Evolutionary conservation across 139 green algal genomes (phyloP).

Genomic region (Micractinium sp.): DNA sequence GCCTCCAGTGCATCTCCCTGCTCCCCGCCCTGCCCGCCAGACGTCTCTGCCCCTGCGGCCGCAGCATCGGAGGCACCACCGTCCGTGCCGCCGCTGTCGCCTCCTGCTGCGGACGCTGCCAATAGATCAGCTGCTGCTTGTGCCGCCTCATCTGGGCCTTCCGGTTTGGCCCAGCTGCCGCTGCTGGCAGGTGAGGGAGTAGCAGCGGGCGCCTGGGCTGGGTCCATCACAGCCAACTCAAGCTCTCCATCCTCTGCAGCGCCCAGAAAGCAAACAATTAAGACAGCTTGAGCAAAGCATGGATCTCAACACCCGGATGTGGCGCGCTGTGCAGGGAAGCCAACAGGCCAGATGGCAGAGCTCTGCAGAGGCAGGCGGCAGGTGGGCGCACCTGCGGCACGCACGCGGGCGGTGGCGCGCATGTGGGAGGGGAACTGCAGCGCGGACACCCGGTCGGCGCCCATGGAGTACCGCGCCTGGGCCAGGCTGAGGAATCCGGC

Average conservation of each 20-base stretch:
- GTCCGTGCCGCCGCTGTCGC: background rate
- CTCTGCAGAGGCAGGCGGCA: background rate
- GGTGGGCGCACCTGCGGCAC: background rate
- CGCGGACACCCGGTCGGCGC: constrained; percentile 4
- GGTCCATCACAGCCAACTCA: background rate
- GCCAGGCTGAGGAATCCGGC: constrained; percentile 28
- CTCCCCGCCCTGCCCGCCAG: background rate
- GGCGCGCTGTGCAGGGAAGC: background rate
- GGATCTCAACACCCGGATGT: background rate
- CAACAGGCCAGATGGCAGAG: background rate
- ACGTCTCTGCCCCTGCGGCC: background rate
- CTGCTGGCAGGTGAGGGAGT: background rate
- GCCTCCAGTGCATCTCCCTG: background rate
- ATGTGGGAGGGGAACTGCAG: constrained; percentile 28
- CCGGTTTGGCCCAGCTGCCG: background rate
- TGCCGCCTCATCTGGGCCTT: background rate
- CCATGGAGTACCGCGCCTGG: constrained; percentile 29
- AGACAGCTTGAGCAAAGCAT: background rate
- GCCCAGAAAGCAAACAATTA: no score
- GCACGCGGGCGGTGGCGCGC: background rate
- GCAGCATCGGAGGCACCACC: no score
- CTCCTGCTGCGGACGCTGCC: background rate
- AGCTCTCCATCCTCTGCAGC: background rate
- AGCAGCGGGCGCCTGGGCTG: background rate
- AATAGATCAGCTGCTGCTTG: background rate